These are phyloP conservation scores for Marchantia polymorpha DNA, from an alignment of 225 moss, liverwort and hornwort species.

Conservation along the genomic window DNA sequence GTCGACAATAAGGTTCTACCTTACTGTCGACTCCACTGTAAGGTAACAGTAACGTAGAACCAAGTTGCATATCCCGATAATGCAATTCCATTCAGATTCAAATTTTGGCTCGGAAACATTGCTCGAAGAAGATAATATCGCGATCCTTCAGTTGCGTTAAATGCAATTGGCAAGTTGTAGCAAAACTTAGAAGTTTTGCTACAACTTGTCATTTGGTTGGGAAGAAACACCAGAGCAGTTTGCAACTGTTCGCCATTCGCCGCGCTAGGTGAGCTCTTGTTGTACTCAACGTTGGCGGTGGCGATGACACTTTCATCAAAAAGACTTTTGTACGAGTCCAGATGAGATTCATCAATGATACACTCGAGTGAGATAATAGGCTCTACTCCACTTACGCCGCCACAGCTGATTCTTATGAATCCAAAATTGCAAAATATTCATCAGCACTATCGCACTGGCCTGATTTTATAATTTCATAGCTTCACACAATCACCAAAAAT, in stretches of 20 bases:
- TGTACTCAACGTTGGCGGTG: neutral
- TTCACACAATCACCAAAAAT: too few species aligned
- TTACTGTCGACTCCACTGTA: too few species aligned
- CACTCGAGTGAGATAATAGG: neutral
- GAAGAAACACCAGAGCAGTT: neutral
- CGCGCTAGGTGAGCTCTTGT: neutral
- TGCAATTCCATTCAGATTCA: neutral
- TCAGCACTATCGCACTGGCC: too few species aligned
- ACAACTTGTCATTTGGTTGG: neutral
- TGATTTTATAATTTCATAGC: too few species aligned
- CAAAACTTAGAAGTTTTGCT: too few species aligned
- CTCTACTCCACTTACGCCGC: too few species aligned
- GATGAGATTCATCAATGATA: neutral
- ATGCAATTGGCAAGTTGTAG: neutral
- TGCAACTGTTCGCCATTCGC: neutral
- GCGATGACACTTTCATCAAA: neutral
- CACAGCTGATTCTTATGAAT: neutral
- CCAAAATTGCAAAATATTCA: too few species aligned
- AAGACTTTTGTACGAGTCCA: neutral
- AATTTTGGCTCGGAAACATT: neutral
- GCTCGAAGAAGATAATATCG: neutral
- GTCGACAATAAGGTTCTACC: neutral
- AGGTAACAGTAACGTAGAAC: too few species aligned
- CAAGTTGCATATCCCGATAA: neutral
- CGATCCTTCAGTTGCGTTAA: neutral